A percentile compares a stretch with the other conserved stretches of the same genome.
These are phyloP conservation scores for Talaromyces trachyspermus DNA, from an alignment of 495 filamentous ascomycete species.

Conservation along the genomic window DNA sequence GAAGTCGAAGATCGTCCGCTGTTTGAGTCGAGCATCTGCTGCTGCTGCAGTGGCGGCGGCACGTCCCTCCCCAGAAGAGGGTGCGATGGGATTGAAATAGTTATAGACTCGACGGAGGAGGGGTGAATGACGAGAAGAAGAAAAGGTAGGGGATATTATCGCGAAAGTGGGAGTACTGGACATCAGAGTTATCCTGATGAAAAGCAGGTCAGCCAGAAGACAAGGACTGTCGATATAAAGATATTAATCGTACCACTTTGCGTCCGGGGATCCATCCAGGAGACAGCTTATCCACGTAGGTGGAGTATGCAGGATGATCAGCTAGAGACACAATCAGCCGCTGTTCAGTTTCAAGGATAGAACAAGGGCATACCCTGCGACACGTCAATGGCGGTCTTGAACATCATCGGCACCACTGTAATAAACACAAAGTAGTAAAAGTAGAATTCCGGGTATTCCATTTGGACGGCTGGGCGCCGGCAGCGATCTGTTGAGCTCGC, in stretches of 20 bases:
- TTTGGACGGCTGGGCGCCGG: slow-evolving; percentile 47
- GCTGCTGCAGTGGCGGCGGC: slow-evolving; percentile 23
- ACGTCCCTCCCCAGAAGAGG: slow-evolving; percentile 8
- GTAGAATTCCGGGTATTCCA: slow-evolving; percentile 88
- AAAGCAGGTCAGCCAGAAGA: background rate
- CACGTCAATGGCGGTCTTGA: slow-evolving; percentile 75
- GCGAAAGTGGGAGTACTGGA: slow-evolving; percentile 82
- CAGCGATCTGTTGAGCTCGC: slow-evolving; percentile 38
- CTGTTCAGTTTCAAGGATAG: background rate
- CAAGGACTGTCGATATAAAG: background rate
- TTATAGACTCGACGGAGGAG: slow-evolving; percentile 68
- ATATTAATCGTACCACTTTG: slow-evolving; percentile 58
- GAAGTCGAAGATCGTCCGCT: slow-evolving; percentile 78
- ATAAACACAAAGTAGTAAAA: slow-evolving; percentile 69
- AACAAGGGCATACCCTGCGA: slow-evolving; percentile 59
- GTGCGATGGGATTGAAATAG: slow-evolving; percentile 14
- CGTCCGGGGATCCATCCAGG: slow-evolving; percentile 93
- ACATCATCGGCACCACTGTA: slow-evolving; percentile 74
- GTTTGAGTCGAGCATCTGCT: slow-evolving; percentile 61
- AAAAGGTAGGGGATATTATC: slow-evolving; percentile 77
- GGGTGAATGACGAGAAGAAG: slow-evolving; percentile 68
- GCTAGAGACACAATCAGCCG: slow-evolving; percentile 44
- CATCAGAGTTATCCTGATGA: slow-evolving; percentile 76
- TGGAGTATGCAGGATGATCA: slow-evolving; percentile 71
- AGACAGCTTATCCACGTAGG: slow-evolving; percentile 62